phyloP scores from a whole-genome alignment of 192 early-diverging fungal species.

The Gonapodya prolifera region DNA sequence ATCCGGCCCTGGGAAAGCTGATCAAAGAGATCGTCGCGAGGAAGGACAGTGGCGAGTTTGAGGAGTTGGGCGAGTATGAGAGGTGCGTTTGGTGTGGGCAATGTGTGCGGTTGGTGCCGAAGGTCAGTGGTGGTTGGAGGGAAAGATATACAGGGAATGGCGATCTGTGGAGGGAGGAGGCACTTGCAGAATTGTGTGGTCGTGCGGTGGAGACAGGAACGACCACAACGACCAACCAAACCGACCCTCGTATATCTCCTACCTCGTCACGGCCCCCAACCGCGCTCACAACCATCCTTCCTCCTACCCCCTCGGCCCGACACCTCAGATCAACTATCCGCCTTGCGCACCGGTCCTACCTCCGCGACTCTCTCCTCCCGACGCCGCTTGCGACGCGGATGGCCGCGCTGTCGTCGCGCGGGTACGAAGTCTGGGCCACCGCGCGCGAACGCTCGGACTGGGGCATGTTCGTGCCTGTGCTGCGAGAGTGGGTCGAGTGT shows the following conservation, averaged over 20 bases:
- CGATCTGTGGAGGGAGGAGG: not conserved
- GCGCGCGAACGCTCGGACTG: slow-evolving; percentile 22
- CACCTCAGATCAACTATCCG: not conserved
- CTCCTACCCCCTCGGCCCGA: too few relatives aligned
- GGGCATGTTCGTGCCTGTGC: slow-evolving; percentile 19
- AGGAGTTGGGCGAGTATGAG: not conserved
- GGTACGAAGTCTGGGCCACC: slow-evolving; percentile 16
- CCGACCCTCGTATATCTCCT: too few relatives aligned
- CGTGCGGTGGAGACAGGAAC: too few relatives aligned
- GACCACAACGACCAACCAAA: too few relatives aligned
- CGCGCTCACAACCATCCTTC: not conserved
- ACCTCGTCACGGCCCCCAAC: not conserved
- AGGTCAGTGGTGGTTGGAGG: too few relatives aligned
- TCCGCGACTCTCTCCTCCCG: not conserved
- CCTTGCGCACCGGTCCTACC: not conserved
- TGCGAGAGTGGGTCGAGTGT: slow-evolving; percentile 17
- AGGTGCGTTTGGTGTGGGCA: not conserved
- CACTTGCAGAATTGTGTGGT: not conserved
- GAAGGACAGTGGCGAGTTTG: slow-evolving; percentile 8
- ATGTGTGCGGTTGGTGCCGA: too few relatives aligned
- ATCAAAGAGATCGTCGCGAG: slow-evolving; percentile 18
- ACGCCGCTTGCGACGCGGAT: not conserved
- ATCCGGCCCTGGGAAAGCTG: slow-evolving; percentile 15
- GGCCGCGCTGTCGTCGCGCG: not conserved
- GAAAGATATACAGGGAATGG: too few relatives aligned